phyloP scores from a whole-genome alignment of 345 rosid genomes.

The Jatropha curcas region DNA sequence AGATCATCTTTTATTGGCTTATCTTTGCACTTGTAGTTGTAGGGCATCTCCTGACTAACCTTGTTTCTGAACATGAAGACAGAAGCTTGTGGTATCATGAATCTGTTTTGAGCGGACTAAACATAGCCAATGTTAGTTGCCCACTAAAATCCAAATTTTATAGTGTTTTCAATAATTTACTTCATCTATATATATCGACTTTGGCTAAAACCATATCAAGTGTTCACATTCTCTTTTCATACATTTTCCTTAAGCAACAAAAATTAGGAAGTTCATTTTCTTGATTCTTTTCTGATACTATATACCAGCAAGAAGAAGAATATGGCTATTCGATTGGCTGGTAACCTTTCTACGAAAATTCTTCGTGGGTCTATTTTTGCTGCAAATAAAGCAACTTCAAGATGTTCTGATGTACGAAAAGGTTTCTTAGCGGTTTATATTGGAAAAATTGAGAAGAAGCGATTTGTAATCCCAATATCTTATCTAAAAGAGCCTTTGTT shows the following conservation, averaged over 20 bases:
- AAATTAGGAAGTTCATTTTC: no score
- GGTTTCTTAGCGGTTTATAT: slow-evolving; percentile 11
- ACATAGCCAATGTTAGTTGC: no score
- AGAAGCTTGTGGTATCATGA: neutral
- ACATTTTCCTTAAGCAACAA: no score
- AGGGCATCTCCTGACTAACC: neutral
- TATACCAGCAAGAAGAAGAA: no score
- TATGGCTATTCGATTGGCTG: no score
- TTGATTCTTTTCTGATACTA: no score
- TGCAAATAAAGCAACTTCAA: no score
- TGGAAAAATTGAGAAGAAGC: slow-evolving; percentile 11
- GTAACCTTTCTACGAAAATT: no score
- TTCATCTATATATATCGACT: neutral
- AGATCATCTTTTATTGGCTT: no score
- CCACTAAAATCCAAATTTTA: neutral
- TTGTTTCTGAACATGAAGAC: neutral
- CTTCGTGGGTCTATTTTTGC: no score
- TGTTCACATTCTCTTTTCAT: no score
- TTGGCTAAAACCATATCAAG: no score
- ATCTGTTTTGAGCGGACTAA: neutral
- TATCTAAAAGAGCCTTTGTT: neutral
- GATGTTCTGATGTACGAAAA: neutral
- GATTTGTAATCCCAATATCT: slow-evolving; percentile 10
- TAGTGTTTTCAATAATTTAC: neutral
- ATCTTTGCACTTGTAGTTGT: neutral